Percentiles rank a stretch among this genome's conserved stretches.
Conservation (phyloP, 2,329 filamentous ascomycete species). For the Fusarium sp. region DNA sequence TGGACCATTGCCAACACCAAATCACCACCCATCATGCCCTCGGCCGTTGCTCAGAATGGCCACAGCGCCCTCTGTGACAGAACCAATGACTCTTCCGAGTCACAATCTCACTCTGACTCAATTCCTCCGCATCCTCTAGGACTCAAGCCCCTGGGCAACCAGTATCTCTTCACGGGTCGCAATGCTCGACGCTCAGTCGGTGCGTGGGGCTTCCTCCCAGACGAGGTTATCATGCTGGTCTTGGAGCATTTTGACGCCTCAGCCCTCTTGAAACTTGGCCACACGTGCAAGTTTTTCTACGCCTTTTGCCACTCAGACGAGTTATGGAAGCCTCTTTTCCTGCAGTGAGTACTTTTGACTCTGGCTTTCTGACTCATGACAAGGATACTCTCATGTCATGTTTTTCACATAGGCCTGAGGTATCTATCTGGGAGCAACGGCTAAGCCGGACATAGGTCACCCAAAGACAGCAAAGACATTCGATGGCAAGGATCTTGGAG, state of each 20-base stretch:
- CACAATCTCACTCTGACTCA: slow-evolving; percentile 52
- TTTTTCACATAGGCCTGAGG: slow-evolving; percentile 7
- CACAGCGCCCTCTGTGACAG: slow-evolving; percentile 35
- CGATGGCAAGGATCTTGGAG: slow-evolving; percentile 88
- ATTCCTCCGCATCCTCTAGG: slow-evolving; percentile 85
- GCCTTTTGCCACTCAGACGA: slow-evolving; percentile 88
- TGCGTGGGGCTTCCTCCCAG: slow-evolving; percentile 75
- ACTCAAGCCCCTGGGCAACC: slow-evolving; percentile 89
- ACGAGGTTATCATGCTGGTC: slow-evolving; percentile 82
- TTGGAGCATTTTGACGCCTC: slow-evolving; percentile 79
- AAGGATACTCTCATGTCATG: not conserved
- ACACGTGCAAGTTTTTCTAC: slow-evolving; percentile 86
- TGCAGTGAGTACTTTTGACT: slow-evolving; percentile 74
- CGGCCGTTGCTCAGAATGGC: slow-evolving; percentile 22
- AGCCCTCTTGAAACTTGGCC: slow-evolving; percentile 74
- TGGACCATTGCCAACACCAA: not conserved
- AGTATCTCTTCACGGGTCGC: slow-evolving; percentile 71
- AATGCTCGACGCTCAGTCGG: slow-evolving; percentile 78
- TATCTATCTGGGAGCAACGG: slow-evolving; percentile 6
- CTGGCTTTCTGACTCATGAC: slow-evolving; percentile 10
- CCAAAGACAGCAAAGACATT: slow-evolving; percentile 48
- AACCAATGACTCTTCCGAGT: slow-evolving; percentile 41
- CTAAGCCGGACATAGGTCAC: slow-evolving; percentile 43
- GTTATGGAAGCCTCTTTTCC: slow-evolving; percentile 86
- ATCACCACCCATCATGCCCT: slow-evolving; percentile 33